phyloP scores from a whole-genome alignment of 345 rosid genomes.

The Corchorus olitorius region DNA sequence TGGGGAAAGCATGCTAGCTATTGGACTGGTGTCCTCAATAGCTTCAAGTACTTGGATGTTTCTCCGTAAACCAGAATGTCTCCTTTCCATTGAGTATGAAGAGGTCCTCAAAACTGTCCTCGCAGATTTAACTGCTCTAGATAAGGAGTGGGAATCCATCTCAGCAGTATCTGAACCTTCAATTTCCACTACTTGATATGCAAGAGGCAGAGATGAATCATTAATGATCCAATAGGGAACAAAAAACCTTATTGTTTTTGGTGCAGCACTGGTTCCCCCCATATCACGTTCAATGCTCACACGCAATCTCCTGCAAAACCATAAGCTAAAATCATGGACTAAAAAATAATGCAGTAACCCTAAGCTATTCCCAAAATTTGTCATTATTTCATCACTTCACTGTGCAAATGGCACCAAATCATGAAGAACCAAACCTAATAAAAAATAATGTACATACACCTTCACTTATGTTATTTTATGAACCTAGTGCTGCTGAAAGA shows the following conservation, averaged over 20 bases:
- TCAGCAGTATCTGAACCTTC: conserved; percentile 72
- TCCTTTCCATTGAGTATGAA: conserved; percentile 57
- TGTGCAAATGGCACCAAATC: not conserved
- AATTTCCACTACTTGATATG: conserved; percentile 85
- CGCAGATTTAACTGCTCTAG: conserved; percentile 75
- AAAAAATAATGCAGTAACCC: not conserved
- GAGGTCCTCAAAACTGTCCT: conserved; percentile 59
- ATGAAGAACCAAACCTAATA: not conserved
- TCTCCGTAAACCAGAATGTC: conserved; percentile 47
- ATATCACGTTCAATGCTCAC: conserved; percentile 91
- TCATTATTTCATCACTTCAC: not conserved
- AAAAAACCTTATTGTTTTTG: conserved; percentile 83
- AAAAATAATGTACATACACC: not conserved
- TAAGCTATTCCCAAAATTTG: not conserved
- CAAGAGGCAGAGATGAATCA: conserved; percentile 72
- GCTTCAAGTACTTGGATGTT: conserved; percentile 75
- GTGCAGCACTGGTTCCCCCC: conserved; percentile 85
- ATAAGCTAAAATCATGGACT: conserved; percentile 15
- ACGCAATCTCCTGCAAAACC: conserved; percentile 76
- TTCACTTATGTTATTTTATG: not conserved
- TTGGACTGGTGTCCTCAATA: conserved; percentile 84
- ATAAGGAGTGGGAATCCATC: conserved; percentile 52
- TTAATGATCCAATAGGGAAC: conserved; percentile 97
- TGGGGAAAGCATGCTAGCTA: conserved; percentile 96
- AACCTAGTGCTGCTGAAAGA: not conserved